Percentiles rank a stretch among this genome's conserved stretches.
These are phyloP conservation scores for Boletus reticuloceps DNA, from an alignment of 768 basidiomycete species.

Conservation along the genomic window DNA sequence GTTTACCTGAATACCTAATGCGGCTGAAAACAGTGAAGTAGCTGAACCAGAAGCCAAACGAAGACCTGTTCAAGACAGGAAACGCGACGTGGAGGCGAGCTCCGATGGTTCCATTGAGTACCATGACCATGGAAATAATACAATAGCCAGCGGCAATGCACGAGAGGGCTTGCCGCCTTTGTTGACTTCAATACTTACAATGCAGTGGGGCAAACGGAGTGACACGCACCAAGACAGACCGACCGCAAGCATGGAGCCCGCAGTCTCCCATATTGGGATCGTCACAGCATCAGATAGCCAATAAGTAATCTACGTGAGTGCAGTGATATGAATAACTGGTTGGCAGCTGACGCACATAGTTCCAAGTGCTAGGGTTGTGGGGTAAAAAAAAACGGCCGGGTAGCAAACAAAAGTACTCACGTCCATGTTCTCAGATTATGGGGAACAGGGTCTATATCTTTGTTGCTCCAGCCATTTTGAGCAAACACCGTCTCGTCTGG, in stretches of 20 bases:
- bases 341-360: slow-evolving; percentile 59
- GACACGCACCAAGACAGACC: slow-evolving; percentile 63
- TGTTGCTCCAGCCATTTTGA: slow-evolving; percentile 61
- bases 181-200: background rate
- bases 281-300: slow-evolving; percentile 28
- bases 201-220: background rate
- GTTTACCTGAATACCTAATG: slow-evolving; percentile 60
- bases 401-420: slow-evolving; percentile 7
- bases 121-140: slow-evolving; percentile 72
- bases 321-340: slow-evolving; percentile 32
- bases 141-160: slow-evolving; percentile 71
- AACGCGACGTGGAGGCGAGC: slow-evolving; percentile 77
- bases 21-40: slow-evolving; percentile 84
- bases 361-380: slow-evolving; percentile 42
- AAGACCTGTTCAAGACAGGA: slow-evolving; percentile 74
- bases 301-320: slow-evolving; percentile 18
- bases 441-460: slow-evolving; percentile 77
- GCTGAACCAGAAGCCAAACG: slow-evolving; percentile 88
- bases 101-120: slow-evolving; percentile 79
- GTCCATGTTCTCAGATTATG: slow-evolving; percentile 62
- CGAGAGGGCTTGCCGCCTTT: slow-evolving; percentile 62
- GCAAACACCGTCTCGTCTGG: slow-evolving; percentile 51
- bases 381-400: background rate
- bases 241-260: slow-evolving; percentile 72
- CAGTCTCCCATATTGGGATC: slow-evolving; percentile 37